A percentile compares a stretch with the other conserved stretches of the same genome.
Evolutionary conservation across 768 basidiomycete genomes (phyloP).

Genomic region (Neoboletus magnificus): DNA sequence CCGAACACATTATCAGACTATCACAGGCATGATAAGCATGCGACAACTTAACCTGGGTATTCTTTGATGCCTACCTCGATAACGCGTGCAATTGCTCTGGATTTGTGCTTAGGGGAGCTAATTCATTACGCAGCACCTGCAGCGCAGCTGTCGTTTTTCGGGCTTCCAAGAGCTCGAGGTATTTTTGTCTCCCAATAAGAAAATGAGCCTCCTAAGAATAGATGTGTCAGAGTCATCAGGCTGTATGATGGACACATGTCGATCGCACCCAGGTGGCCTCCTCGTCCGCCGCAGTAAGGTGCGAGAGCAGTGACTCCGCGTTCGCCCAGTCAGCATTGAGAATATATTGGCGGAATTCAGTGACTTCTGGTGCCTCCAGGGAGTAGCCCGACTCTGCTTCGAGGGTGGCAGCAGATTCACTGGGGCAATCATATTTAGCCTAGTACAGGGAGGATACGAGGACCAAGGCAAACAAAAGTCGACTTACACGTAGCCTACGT

Average conservation of each 20-base stretch:
- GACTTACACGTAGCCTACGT: constrained; percentile 76
- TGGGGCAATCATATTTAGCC: constrained; percentile 32
- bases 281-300: constrained; percentile 65
- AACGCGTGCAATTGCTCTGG: constrained; percentile 80
- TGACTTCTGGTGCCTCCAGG: constrained; percentile 74
- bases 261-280: constrained; percentile 62
- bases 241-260: constrained; percentile 23
- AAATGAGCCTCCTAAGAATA: constrained; percentile 70
- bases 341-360: constrained; percentile 77
- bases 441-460: constrained; percentile 2
- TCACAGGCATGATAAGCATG: constrained; percentile 14
- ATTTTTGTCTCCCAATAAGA: constrained; percentile 92
- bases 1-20: constrained; percentile 91
- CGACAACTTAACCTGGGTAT: constrained; percentile 8
- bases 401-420: constrained; percentile 83
- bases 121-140: constrained; percentile 80
- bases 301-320: constrained; percentile 66
- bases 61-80: constrained; percentile 62
- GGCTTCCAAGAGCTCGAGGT: constrained; percentile 85
- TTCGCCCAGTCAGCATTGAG: constrained; percentile 77
- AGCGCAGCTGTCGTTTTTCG: constrained; percentile 79
- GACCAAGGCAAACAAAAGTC: constrained; percentile 2
- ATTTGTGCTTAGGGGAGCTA: constrained; percentile 79
- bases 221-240: constrained; percentile 18
- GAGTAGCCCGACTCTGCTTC: constrained; percentile 92